Percentiles rank a stretch among this genome's conserved stretches.
These are phyloP conservation scores for Sanghuangporus sanghuang DNA, from an alignment of 1,284 basidiomycete genomes.

Conservation along the genomic window DNA sequence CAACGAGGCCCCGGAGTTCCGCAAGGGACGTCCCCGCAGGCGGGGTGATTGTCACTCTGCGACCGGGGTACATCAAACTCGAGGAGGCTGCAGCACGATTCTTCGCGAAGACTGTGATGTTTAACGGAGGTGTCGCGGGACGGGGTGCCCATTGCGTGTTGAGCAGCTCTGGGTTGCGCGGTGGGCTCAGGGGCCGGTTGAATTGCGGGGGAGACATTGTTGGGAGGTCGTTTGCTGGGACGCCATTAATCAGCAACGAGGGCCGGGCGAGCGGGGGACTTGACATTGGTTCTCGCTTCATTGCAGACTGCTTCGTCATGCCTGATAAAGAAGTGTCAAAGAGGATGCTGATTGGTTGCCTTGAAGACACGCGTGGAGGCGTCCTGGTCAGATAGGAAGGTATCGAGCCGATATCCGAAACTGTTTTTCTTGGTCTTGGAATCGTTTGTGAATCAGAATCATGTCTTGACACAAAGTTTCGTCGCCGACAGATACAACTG, in stretches of 20 bases:
- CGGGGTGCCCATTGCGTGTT: conserved; percentile 9
- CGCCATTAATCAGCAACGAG: background rate
- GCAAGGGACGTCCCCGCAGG: conserved; percentile 2
- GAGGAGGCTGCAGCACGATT: background rate
- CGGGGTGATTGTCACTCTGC: background rate
- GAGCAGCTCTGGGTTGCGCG: conserved; percentile 9
- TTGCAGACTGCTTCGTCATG: background rate
- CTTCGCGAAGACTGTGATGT: conserved; percentile 10
- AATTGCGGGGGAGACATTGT: background rate
- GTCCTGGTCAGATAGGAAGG: background rate
- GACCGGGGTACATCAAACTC: background rate
- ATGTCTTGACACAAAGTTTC: too few relatives aligned
- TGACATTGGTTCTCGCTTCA: too few relatives aligned
- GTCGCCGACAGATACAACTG: too few relatives aligned
- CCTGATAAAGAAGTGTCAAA: background rate
- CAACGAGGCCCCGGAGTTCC: conserved; percentile 5
- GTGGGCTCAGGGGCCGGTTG: background rate
- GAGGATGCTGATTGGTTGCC: background rate
- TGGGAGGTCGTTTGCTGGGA: background rate
- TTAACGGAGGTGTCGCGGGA: conserved; percentile 2
- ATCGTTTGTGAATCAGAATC: too few relatives aligned
- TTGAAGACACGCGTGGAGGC: background rate
- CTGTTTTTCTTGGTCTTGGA: too few relatives aligned
- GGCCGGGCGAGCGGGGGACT: background rate
- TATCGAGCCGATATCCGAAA: background rate